These are phyloP conservation scores for Capronia epimyces DNA, from an alignment of 2,329 filamentous ascomycete species.

Conservation along the genomic window DNA sequence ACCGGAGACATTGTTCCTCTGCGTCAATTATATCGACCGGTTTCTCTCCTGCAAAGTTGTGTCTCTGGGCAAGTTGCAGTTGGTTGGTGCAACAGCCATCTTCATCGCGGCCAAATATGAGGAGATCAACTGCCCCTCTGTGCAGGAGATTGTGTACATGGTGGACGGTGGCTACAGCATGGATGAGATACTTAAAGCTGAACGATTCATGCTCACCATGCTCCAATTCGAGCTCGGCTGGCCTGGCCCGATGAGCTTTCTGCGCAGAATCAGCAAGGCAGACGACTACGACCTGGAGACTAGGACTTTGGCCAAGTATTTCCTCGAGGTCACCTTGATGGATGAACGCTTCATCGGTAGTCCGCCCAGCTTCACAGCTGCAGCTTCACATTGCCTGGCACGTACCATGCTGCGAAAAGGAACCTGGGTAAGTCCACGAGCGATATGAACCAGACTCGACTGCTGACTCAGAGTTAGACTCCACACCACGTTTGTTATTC, in stretches of 20 bases:
- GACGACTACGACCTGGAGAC: slow-evolving; percentile 97
- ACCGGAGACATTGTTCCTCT: slow-evolving; percentile 90
- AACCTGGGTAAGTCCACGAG: slow-evolving; percentile 67
- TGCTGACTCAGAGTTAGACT: slow-evolving; percentile 49
- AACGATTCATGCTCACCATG: slow-evolving; percentile 97
- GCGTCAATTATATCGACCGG: slow-evolving; percentile 94
- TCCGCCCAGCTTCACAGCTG: slow-evolving; percentile 82
- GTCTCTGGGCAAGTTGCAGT: slow-evolving; percentile 87
- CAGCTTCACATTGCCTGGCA: slow-evolving; percentile 86
- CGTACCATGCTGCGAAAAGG: slow-evolving; percentile 86
- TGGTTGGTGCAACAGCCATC: slow-evolving; percentile 91
- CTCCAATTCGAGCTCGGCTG: slow-evolving; percentile 91
- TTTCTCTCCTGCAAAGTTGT: slow-evolving; percentile 94
- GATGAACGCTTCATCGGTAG: slow-evolving; percentile 93
- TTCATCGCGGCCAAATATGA: slow-evolving; percentile 97
- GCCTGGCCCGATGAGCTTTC: slow-evolving; percentile 98
- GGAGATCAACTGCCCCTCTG: slow-evolving; percentile 94
- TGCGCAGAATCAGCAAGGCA: slow-evolving; percentile 93
- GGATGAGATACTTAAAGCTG: slow-evolving; percentile 93
- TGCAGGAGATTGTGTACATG: slow-evolving; percentile 97
- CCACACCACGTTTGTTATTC: slow-evolving; percentile 85
- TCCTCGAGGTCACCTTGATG: slow-evolving; percentile 94
- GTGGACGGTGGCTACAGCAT: slow-evolving; percentile 84
- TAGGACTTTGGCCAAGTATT: slow-evolving; percentile 92
- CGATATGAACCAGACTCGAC: neutral